Base-by-base conservation (phyloP, 805 yeast genomes). In the Peterozyma toletana region DNA sequence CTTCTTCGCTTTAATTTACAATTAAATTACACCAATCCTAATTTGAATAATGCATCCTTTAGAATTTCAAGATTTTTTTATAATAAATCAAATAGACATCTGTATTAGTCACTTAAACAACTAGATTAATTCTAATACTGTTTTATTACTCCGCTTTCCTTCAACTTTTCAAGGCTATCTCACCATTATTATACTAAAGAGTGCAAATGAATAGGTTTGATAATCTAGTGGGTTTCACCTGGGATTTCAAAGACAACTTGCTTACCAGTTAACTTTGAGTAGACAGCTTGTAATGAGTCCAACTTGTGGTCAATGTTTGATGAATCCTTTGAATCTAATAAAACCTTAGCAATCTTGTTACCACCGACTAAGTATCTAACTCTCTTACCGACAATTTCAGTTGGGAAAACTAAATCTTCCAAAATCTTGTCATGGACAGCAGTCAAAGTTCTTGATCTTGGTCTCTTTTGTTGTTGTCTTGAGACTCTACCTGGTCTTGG, bases 321-420 rank as follows among this genome's bases (percentile, higher is more conserved):
- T 60, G 95, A 85, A 73, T 91, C 97, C 86, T 93, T 93, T 68
- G 96, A 86, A 83, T 90, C 96, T 68, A 91, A 85, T 74, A 88
- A 83, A 58, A 91, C 91, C 81, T 93, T 93, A 77, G 91, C 95
- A 76, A 91, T 83, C 80, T 87, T 91, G 87, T 83, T 80, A 75
- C 99, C 99, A 75, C 98, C 98, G 64, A 88, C 95, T 71, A 88
- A 81, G 87, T 86, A 90, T 83, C 96, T 89, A 68, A 87, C 91
- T 80, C 99, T 89, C 89, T 93, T 93, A 75, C 99, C 99, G 60
- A 85, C 81, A 66, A 91, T 91, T 81, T 91, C 97, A 61, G 98
- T 90, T 75, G 99, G 99, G 97, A 85, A 91, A 59, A 93, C 99
- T 69, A 91, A 81, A 77, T 91, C 99, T 78, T 93, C 99, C 73